Evolutionary conservation across 768 basidiomycete species (phyloP), one percentile per base, ranked within the genome.

Genomic region (Kwoniella newhampshirensis): DNA sequence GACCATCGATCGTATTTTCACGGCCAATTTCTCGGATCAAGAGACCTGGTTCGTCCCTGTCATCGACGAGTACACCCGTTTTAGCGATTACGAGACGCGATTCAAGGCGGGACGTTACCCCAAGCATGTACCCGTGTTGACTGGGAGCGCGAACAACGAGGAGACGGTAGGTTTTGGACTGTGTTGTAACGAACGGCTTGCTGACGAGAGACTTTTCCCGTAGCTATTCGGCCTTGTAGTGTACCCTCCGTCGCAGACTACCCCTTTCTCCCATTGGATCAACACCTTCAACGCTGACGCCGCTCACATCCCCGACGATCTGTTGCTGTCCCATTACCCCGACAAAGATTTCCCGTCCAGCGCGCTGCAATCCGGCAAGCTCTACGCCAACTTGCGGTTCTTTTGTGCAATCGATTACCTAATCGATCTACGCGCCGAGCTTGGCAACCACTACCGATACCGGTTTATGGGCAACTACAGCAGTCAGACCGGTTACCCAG

Each of bases 251-350:
- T 42, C 40, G 6, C n/a, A 42, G 17, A 42, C 40, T n/a, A 42
- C 40, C 17, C 40, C 40, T 5, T 42, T 42, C 40, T 42, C 40
- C 6, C 40, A 42, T n/a, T 42, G 40, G 40, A 23, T 42, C 40
- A 42, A 42, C 40, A 42, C 40, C 18, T 42, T 42, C 40, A 23
- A 42, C 21, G 40, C 40, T n/a, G 40, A 42, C 17, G 40, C 40
- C 40, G 40, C 40, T 23, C 40, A 42, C 40, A 42, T 42, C 40
- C 40, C 40, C 40, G 40, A 42, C 17, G 40, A 42, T n/a, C 40
- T 8, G 40, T n/a, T 42, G 6, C 40, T 42, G 6, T n/a, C 40
- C 8, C 40, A n/a, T 42, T 42, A 42, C 21, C 40, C 40, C 5
- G 40, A n/a, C 40, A 23, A n/a, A 6, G 21, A 42, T n/a, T 42